Percentiles rank a stretch among this genome's conserved stretches.
Conservation (phyloP, 2,329 filamentous ascomycete genomes). For the Zalaria obscura region DNA sequence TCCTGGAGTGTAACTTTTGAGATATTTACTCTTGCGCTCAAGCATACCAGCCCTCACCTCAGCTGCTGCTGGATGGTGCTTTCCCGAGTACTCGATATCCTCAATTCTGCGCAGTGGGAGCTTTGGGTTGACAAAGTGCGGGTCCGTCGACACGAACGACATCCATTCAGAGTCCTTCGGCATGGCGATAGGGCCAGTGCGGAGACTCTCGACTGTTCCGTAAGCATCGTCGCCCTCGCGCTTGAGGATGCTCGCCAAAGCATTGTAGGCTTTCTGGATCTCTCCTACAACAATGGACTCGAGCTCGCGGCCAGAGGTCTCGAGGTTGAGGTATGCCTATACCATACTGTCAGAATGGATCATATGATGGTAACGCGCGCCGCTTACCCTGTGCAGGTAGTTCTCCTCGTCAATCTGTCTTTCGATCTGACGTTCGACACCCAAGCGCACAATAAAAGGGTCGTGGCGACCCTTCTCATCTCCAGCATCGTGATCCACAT, state of each 20-base stretch:
- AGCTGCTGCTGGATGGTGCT: constrained; percentile 65
- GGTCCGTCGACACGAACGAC: constrained; percentile 63
- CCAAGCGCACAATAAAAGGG: constrained; percentile 73
- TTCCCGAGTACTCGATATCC: constrained; percentile 82
- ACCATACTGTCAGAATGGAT: background rate
- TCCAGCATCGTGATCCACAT: constrained; percentile 64
- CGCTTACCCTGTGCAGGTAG: constrained; percentile 72
- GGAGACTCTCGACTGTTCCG: constrained; percentile 64
- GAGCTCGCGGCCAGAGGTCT: constrained; percentile 84
- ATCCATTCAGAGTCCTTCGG: constrained; percentile 88
- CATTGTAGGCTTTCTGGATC: constrained; percentile 95
- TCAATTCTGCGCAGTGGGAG: constrained; percentile 64
- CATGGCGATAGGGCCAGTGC: constrained; percentile 77
- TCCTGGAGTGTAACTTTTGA: constrained; percentile 92
- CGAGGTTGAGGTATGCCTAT: constrained; percentile 85
- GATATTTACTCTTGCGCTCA: constrained; percentile 95
- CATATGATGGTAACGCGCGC: background rate
- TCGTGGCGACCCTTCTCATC: constrained; percentile 74
- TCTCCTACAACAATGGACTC: constrained; percentile 95
- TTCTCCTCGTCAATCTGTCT: constrained; percentile 94
- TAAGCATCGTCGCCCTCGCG: constrained; percentile 77
- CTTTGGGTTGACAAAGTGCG: constrained; percentile 75
- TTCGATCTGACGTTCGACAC: constrained; percentile 81
- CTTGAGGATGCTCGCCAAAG: constrained; percentile 80
- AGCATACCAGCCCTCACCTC: constrained; percentile 84